Percentiles rank a stretch among this genome's conserved stretches.
phyloP scores from a whole-genome alignment of 305 asterid species.

The Solanum hybrid region DNA sequence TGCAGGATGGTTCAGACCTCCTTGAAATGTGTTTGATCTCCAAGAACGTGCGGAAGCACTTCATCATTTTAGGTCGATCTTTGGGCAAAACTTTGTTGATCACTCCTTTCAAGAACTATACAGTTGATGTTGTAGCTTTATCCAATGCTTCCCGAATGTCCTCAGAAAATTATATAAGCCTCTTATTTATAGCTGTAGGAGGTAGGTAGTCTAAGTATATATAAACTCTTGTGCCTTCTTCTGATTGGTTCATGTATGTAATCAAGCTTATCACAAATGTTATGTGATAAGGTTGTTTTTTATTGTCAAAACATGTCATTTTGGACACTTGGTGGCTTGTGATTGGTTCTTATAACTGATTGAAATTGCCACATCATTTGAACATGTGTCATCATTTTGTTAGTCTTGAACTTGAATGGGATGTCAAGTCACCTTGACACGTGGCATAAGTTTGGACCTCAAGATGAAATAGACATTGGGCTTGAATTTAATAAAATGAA shows the following conservation, averaged over 20 bases:
- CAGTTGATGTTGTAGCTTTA: not conserved
- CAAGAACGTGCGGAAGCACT: not conserved
- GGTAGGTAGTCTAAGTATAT: not conserved
- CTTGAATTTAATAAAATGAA: too few species aligned
- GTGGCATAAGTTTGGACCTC: not conserved
- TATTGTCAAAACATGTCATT: not conserved
- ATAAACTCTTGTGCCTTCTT: not conserved
- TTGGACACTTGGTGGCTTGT: not conserved
- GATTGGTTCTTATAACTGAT: not conserved
- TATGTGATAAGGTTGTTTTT: not conserved
- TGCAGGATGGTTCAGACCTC: not conserved
- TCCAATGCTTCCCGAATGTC: not conserved
- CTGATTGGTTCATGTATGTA: not conserved
- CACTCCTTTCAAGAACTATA: not conserved
- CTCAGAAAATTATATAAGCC: not conserved
- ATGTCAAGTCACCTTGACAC: not conserved
- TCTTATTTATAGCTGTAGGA: not conserved
- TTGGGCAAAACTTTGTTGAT: not conserved
- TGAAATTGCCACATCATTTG: not conserved
- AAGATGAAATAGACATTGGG: not conserved
- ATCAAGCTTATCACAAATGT: not conserved
- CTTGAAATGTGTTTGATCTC: not conserved
- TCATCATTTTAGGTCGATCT: not conserved
- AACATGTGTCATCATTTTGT: not conserved
- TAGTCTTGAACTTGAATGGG: not conserved